phyloP scores from a whole-genome alignment of 352 stramenopile species.

The Pythium dissimile region DNA sequence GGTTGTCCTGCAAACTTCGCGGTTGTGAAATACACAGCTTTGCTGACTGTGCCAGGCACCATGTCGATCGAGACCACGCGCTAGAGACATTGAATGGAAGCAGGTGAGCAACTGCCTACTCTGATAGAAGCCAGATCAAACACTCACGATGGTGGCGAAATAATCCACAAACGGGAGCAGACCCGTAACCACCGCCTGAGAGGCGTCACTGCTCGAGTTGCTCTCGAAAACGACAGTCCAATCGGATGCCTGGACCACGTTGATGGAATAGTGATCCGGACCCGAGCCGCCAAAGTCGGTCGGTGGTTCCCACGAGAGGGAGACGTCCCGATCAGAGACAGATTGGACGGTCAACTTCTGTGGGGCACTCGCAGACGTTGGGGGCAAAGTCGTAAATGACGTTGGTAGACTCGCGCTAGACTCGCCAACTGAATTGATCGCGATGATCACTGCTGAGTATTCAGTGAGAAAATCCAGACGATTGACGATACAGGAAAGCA shows the following conservation, averaged over 20 bases:
- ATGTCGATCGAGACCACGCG: conserved; percentile 27
- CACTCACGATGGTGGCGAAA: conserved; percentile 44
- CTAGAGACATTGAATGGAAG: too few relatives aligned
- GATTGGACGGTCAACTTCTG: conserved; percentile 17
- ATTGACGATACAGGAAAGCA: conserved; percentile 33
- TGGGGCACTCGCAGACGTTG: conserved; percentile 30
- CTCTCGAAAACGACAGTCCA: background rate
- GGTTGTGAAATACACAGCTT: conserved; percentile 41
- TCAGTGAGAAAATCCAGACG: conserved; percentile 40
- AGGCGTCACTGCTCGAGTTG: conserved; percentile 3
- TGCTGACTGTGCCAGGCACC: too few relatives aligned
- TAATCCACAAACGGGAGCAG: conserved; percentile 33
- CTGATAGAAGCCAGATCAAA: background rate
- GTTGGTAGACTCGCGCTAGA: conserved; percentile 23
- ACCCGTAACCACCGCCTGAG: conserved; percentile 21
- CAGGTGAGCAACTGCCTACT: too few relatives aligned
- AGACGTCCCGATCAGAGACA: conserved; percentile 14
- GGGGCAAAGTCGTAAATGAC: conserved; percentile 25
- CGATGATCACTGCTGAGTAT: conserved; percentile 36
- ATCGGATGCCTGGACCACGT: conserved; percentile 18
- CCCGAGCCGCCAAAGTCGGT: conserved; percentile 45
- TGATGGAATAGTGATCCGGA: conserved; percentile 34
- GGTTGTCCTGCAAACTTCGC: conserved; percentile 31
- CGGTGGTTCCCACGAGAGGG: conserved; percentile 34
- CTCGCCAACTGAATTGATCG: conserved; percentile 33